Conservation (phyloP, 176 grass and related monocot species). For the Triticum monococcum region DNA sequence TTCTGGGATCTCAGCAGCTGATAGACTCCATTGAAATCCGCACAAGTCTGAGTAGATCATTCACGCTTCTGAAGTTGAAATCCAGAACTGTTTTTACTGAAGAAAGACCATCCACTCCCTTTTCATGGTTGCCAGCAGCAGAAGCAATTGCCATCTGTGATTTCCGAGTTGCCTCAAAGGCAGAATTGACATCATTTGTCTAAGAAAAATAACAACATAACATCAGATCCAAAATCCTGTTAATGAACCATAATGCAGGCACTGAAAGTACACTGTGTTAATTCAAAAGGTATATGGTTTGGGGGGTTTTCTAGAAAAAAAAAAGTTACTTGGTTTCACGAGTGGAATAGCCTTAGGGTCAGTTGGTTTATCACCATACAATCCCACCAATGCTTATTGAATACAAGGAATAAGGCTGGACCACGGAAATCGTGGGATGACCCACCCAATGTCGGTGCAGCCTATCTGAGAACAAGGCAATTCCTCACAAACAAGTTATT, state of each 20-base stretch:
- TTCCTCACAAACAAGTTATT: conserved; percentile 4
- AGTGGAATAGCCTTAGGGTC: not conserved
- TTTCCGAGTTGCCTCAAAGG: conserved; percentile 95
- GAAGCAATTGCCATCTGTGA: conserved; percentile 68
- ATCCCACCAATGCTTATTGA: not conserved
- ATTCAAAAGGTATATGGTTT: not conserved
- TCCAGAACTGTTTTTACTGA: conserved; percentile 84
- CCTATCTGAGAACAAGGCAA: conserved; percentile 14
- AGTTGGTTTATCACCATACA: not conserved
- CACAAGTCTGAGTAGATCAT: conserved; percentile 80
- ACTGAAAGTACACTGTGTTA: conserved; percentile 11
- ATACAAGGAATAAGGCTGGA: conserved; percentile 7
- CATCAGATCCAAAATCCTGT: conserved; percentile 27
- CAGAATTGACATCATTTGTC: conserved; percentile 83
- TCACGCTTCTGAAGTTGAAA: conserved; percentile 90
- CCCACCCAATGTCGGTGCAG: not conserved
- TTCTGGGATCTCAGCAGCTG: conserved; percentile 43
- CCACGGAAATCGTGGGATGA: not conserved
- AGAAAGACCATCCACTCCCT: conserved; percentile 51
- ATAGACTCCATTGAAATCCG: conserved; percentile 91
- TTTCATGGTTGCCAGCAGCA: conserved; percentile 50
- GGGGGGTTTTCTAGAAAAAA: too few species aligned
- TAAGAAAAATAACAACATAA: conserved; percentile 39
- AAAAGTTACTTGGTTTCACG: not conserved
- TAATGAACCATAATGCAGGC: conserved; percentile 30